phyloP scores from a whole-genome alignment of 202 grass and related monocot genomes.

The Setaria italica region DNA sequence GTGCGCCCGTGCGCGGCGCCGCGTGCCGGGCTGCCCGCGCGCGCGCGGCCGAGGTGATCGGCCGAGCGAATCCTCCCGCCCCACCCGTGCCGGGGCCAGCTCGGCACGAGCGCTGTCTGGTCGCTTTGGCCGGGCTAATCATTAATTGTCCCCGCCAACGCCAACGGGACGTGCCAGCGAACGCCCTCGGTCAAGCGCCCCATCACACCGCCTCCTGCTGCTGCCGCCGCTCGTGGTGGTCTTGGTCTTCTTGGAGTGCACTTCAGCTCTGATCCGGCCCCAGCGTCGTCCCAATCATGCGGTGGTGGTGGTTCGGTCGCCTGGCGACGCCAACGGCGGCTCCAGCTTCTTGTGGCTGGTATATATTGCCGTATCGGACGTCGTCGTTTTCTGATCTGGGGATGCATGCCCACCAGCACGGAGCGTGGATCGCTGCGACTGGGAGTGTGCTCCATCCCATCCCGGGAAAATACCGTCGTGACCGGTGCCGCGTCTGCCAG shows the following conservation, averaged over 20 bases:
- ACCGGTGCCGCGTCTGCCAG: background rate
- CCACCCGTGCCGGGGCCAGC: background rate
- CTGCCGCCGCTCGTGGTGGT: background rate
- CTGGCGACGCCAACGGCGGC: background rate
- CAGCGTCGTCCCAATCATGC: background rate
- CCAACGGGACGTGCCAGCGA: constrained; percentile 6
- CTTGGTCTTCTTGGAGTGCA: constrained; percentile 26
- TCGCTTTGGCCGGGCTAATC: constrained; percentile 23
- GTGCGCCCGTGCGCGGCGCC: background rate
- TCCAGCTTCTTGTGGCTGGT: background rate
- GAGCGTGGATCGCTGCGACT: background rate
- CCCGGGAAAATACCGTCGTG: background rate
- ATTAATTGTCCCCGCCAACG: background rate
- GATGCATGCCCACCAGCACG: background rate
- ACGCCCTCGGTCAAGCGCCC: constrained; percentile 29
- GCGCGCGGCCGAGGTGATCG: background rate
- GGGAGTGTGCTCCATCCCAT: background rate
- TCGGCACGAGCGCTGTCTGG: background rate
- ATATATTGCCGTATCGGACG: too few relatives aligned
- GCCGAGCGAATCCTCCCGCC: background rate
- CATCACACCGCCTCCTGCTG: background rate
- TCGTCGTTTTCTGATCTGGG: constrained; percentile 9
- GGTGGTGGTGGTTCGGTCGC: background rate
- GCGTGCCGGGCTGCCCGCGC: background rate
- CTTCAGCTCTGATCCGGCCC: constrained; percentile 15